Evolutionary conservation across 139 green algal genomes (phyloP), one percentile per base, ranked within the genome.

Genomic region (Limnomonas spitsbergensis): DNA sequence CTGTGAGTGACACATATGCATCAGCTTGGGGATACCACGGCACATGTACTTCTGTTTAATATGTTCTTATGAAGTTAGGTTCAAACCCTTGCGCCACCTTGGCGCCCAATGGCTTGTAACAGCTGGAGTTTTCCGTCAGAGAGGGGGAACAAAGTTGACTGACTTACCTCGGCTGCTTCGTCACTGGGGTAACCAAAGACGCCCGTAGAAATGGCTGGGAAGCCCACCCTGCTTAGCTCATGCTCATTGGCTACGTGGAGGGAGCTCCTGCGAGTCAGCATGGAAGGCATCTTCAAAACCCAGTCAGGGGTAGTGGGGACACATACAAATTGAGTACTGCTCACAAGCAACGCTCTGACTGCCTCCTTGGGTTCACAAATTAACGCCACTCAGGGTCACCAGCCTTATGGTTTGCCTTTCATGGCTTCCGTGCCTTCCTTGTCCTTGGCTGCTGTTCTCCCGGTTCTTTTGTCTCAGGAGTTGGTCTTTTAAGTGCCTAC

Each of bases 131-230:
- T 9, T 54, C 9, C 42, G 42, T 54, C 6, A 9, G 42, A 27
- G 42, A 27, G 7, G 6, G 6, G 42, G 9, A 54, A 54, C 6
- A 54, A 9, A 6, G 9, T 54, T 54, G 7, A 37, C 24, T 32
- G 61, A 4, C 78, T 2, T 75, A 94, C 91, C 79, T 91, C 67
- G 4, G 91, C 92, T 4, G 92, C 93, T 40, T 91, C 78, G 2
- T 82, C 36, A 0, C 88, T 54, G 0, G 93, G 92, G 80, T 97
- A 98, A 2, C 88, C 90, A 79, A 88, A 97, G 29, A 97, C 87
- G 1, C 94, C 94, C 7, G 91, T 97, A 78, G 81, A 91, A 80
- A 98, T 95, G 42, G 92, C 93, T 0, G 93, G 92, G 79, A 98
- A 97, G 7, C 92, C 93, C 2, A 98, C 42, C 3, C 79, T 88